phyloP scores from a whole-genome alignment of 352 stramenopile species.

The Globisporangium barbulae region DNA sequence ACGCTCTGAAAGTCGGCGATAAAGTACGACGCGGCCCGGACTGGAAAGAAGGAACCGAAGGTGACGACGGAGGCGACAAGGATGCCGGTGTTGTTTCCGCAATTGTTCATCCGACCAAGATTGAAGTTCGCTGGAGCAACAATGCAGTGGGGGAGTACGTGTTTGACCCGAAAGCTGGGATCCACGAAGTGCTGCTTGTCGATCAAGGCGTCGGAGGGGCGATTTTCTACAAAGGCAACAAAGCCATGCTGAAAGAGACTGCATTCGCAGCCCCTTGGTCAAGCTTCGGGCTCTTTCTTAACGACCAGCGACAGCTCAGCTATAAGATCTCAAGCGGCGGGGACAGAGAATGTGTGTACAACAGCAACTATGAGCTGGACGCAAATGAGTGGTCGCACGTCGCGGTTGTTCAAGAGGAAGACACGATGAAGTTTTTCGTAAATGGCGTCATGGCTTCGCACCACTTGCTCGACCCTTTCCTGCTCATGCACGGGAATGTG shows the following conservation, averaged over 20 bases:
- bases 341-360: slow-evolving; percentile 58
- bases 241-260: slow-evolving; percentile 50
- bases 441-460: slow-evolving; percentile 65
- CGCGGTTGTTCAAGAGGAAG: slow-evolving; percentile 61
- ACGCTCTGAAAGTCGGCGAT: slow-evolving; percentile 65
- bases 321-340: slow-evolving; percentile 60
- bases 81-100: slow-evolving; percentile 40
- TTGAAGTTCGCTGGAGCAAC: slow-evolving; percentile 51
- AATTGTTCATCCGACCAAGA: slow-evolving; percentile 36
- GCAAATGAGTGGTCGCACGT: slow-evolving; percentile 63
- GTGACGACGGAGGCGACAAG: slow-evolving; percentile 16
- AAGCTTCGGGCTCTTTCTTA: slow-evolving; percentile 68
- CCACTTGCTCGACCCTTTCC: slow-evolving; percentile 61
- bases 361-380: slow-evolving; percentile 65
- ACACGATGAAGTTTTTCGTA: slow-evolving; percentile 57
- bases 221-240: slow-evolving; percentile 74
- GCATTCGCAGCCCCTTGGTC: slow-evolving; percentile 54
- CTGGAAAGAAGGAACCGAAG: slow-evolving; percentile 29
- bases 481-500: slow-evolving; percentile 44
- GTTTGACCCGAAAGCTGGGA: slow-evolving; percentile 49
- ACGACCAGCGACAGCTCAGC: slow-evolving; percentile 54
- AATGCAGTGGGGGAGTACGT: slow-evolving; percentile 30
- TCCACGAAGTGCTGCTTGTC: slow-evolving; percentile 53
- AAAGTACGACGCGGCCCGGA: slow-evolving; percentile 56
- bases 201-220: slow-evolving; percentile 52